Percentiles rank a stretch among this genome's conserved stretches.
Evolutionary conservation across 2,329 filamentous ascomycete species (phyloP).

Genomic region (Penicillium sumatraense): DNA sequence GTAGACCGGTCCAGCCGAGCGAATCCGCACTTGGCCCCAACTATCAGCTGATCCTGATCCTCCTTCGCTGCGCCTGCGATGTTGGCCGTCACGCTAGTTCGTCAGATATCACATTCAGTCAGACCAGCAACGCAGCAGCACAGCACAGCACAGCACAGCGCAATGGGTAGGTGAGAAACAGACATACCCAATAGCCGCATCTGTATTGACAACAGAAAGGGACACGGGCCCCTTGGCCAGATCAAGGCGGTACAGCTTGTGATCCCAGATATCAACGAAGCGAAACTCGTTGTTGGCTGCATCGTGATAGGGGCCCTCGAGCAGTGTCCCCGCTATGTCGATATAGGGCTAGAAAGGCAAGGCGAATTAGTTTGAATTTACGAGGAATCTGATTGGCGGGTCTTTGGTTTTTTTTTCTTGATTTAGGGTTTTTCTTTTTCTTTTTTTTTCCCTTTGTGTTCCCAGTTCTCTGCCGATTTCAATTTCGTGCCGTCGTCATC

Average conservation of each 20-base stretch:
- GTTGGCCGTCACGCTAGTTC: constrained; percentile 71
- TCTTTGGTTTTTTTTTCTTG: constrained; percentile 3
- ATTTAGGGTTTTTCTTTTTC: neutral
- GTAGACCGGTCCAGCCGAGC: constrained; percentile 73
- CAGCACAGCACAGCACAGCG: neutral
- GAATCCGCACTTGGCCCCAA: constrained; percentile 80
- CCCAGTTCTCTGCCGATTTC: neutral
- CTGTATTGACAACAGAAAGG: constrained; percentile 60
- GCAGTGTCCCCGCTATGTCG: constrained; percentile 42
- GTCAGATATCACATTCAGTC: constrained; percentile 34
- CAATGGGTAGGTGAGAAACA: neutral
- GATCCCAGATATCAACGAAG: constrained; percentile 73
- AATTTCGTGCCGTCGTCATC: neutral
- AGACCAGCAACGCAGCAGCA: neutral
- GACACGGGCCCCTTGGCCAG: constrained; percentile 67
- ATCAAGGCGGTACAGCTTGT: constrained; percentile 73
- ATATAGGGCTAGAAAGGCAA: constrained; percentile 42
- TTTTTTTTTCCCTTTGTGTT: neutral
- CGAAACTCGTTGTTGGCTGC: constrained; percentile 45
- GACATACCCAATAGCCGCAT: constrained; percentile 58
- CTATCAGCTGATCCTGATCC: constrained; percentile 67
- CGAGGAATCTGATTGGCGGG: constrained; percentile 15
- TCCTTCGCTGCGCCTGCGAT: constrained; percentile 63
- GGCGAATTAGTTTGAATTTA: neutral
- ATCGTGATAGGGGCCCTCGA: constrained; percentile 48